Base-by-base conservation (phyloP, 352 stramenopile species). In the Globisporangium paddicum region DNA sequence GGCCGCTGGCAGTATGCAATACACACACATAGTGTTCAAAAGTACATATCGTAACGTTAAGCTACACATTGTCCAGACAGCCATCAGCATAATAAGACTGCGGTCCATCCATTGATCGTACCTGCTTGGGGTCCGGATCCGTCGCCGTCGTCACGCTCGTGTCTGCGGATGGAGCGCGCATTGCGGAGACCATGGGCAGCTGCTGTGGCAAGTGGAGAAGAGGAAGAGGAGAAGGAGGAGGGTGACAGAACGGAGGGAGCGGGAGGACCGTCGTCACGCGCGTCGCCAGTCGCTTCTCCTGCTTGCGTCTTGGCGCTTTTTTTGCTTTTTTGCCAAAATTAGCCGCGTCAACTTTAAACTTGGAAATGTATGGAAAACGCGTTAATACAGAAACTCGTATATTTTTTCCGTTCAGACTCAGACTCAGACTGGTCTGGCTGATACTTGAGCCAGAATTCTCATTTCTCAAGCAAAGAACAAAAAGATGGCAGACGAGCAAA, bases 291-390 rank as follows among this genome's bases (percentile, higher is more conserved):
- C 19, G 18, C 26, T 53, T 26, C 32, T 34, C 23, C 28, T 3
- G 46, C 21, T 37, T 38, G 18, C 25, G 14, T 16, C 8, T 30
- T 53, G 30, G 26, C 28, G 35, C 32, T 37, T 37, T 37, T 37
- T 37, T 32, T 32, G 32, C 32, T 37, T 34, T 30, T 52, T 53
- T 53, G n/a, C n/a, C n/a, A n/a, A n/a, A n/a, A n/a, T n/a, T n/a
- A n/a, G n/a, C n/a, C n/a, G n/a, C n/a, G n/a, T n/a, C n/a, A n/a
- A n/a, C n/a, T n/a, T n/a, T n/a, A n/a, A n/a, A n/a, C n/a, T n/a
- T n/a, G n/a, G n/a, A n/a, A n/a, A n/a, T n/a, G n/a, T n/a, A n/a
- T n/a, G n/a, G n/a, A n/a, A n/a, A n/a, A n/a, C n/a, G n/a, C n/a
- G n/a, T n/a, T n/a, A n/a, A n/a, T n/a, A n/a, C n/a, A n/a, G n/a